Evolutionary conservation across 192 early-diverging fungal genomes (phyloP), one percentile per base, ranked within the genome.

Genomic region (Linnemannia schmuckeri): DNA sequence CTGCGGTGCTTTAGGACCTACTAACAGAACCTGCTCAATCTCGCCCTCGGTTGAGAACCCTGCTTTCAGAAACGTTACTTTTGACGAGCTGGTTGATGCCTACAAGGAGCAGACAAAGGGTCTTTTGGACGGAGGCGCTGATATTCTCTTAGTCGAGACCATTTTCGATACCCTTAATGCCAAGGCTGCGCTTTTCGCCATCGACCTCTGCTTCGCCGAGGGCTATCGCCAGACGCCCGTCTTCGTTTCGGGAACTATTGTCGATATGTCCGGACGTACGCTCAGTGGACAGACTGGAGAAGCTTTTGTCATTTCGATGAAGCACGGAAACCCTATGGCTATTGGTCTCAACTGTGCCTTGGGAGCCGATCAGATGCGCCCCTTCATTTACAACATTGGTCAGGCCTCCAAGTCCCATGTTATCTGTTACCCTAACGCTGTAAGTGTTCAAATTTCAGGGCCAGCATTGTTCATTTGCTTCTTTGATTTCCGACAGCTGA

Each of bases 131-230:
- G 98, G 98, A 82, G 98, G 98, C 8, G 88, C 96, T 6, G 98
- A 99, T 81, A 93, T 98, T 75, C 89, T 99, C 20, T 91, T 99
- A 83, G 96, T 99, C 1, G 98, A 99, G 87, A 99, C 98, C 44
- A 97, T 99, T 87, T 99, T 99, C 81, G 98, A 99, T 88, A 99
- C 98, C 30, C 89, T 98, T n/a, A 99, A 99, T 78, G 96, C 97
- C 73, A 99, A 99, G 89, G 98, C 98, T 6, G 98, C 97, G 3
- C 84, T 98, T 46, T 99, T 93, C 91, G 98, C 98, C 20, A 95
- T 98, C 82, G 97, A 98, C 88, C 81, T 92, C 10, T 90, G 96
- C 49, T 96, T 98, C 77, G 94, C 96, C 40, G 94, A 96, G 61
- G 93, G 92, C 20, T 99, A 97, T 37, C 78, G 82, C 40, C 69